Percentiles rank a stretch among this genome's conserved stretches.
phyloP scores from a whole-genome alignment of 331 rosid genomes.

The Cucumis variabilis region DNA sequence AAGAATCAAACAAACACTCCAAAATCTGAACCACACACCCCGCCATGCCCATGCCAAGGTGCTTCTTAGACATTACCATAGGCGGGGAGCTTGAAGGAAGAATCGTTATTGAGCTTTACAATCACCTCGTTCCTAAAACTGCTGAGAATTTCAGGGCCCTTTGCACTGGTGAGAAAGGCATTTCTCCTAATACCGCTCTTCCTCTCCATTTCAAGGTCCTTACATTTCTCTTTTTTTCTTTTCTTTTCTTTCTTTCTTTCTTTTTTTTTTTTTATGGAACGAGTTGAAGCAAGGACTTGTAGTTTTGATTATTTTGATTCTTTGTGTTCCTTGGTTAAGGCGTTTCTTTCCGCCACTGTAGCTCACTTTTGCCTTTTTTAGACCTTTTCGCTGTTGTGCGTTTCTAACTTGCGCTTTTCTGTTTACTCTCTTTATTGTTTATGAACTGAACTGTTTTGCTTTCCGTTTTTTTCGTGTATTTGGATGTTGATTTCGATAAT shows the following conservation, averaged over 20 bases:
- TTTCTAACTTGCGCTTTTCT: slow-evolving; percentile 7
- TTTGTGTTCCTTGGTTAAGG: not conserved
- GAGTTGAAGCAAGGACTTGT: not conserved
- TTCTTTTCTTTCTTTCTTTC: not conserved
- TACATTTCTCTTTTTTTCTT: slow-evolving; percentile 30
- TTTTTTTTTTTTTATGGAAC: not conserved
- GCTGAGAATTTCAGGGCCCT: slow-evolving; percentile 87
- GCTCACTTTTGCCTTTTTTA: not conserved
- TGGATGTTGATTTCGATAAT: not conserved
- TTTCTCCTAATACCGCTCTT: slow-evolving; percentile 72
- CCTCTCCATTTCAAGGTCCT: slow-evolving; percentile 93
- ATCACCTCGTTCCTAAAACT: slow-evolving; percentile 79
- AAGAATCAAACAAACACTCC: slow-evolving; percentile 27
- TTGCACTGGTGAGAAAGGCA: slow-evolving; percentile 90
- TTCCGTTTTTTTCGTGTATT: not conserved
- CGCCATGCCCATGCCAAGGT: slow-evolving; percentile 74
- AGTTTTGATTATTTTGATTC: not conserved
- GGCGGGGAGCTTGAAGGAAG: slow-evolving; percentile 93
- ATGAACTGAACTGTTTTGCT: not conserved
- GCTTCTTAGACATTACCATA: slow-evolving; percentile 82
- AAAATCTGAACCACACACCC: slow-evolving; percentile 5
- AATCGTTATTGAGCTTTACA: slow-evolving; percentile 75
- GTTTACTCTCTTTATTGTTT: not conserved
- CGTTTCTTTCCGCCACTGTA: not conserved
- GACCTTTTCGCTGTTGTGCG: not conserved